These are phyloP conservation scores for Euphorbia peplus DNA, from an alignment of 345 rosid genomes.

Conservation along the genomic window DNA sequence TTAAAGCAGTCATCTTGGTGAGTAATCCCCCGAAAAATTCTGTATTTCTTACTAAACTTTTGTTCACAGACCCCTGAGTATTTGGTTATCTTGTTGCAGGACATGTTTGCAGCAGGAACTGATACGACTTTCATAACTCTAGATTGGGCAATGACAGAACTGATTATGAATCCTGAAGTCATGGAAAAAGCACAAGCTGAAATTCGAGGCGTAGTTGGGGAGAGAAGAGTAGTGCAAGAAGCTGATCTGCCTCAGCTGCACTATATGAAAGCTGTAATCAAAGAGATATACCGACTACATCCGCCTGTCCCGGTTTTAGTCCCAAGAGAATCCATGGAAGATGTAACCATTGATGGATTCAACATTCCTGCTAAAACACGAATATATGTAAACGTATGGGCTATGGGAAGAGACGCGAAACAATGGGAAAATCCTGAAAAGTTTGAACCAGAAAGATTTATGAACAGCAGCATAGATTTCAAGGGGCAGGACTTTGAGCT, in stretches of 20 bases:
- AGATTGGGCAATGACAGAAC: slow-evolving; percentile 30
- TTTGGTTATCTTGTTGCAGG: slow-evolving; percentile 18
- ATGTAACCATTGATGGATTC: slow-evolving; percentile 20
- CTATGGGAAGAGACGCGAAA: slow-evolving; percentile 16
- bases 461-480: slow-evolving; percentile 18
- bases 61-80: no score
- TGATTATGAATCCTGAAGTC: slow-evolving; percentile 18
- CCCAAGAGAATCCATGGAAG: slow-evolving; percentile 24
- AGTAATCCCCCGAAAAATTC: no score
- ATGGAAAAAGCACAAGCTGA: slow-evolving; percentile 28
- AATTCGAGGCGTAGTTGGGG: slow-evolving; percentile 9
- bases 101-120: slow-evolving; percentile 29
- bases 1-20: slow-evolving; percentile 28
- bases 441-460: slow-evolving; percentile 18
- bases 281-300: slow-evolving; percentile 19
- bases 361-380: slow-evolving; percentile 16
- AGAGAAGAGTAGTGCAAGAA: slow-evolving; percentile 14
- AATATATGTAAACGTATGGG: slow-evolving; percentile 21
- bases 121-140: slow-evolving; percentile 24
- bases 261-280: slow-evolving; percentile 24
- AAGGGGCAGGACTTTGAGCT: slow-evolving; percentile 21
- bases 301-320: slow-evolving; percentile 17
- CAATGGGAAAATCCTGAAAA: slow-evolving; percentile 16
- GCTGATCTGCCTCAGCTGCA: slow-evolving; percentile 13
- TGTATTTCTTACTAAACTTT: no score